Percentiles rank a stretch among this genome's conserved stretches.
Evolutionary conservation across 257 asterid species (phyloP).

Genomic region (Echites panduratus): DNA sequence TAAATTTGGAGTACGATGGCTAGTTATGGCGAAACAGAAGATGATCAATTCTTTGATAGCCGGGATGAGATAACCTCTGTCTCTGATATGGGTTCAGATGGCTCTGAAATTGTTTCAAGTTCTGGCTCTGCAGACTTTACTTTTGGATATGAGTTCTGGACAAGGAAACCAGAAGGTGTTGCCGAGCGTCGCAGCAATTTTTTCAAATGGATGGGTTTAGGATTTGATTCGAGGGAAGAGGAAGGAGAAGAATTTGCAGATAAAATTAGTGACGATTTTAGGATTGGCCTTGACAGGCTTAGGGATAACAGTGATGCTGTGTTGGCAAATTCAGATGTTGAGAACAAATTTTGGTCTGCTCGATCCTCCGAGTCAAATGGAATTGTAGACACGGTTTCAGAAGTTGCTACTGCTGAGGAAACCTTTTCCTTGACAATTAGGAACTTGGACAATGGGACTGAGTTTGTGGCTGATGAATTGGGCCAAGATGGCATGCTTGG

Average conservation of each 20-base stretch:
- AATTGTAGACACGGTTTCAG: conserved; percentile 20
- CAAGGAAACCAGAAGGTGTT: conserved; percentile 51
- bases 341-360: conserved; percentile 35
- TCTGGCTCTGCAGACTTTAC: conserved; percentile 32
- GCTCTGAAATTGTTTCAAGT: conserved; percentile 34
- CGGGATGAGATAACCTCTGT: conserved; percentile 41
- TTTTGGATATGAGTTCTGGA: conserved; percentile 69
- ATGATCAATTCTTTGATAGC: conserved; percentile 62
- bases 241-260: conserved; percentile 30
- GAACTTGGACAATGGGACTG: conserved; percentile 49
- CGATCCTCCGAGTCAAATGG: conserved; percentile 32
- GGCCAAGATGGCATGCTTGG: conserved; percentile 39
- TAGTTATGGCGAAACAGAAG: conserved; percentile 30
- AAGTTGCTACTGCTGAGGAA: conserved; percentile 28
- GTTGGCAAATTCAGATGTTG: conserved; percentile 41
- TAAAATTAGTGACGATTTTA: conserved; percentile 15
- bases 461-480: conserved; percentile 38
- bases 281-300: conserved; percentile 27
- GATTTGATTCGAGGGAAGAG: conserved; percentile 25
- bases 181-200: conserved; percentile 59
- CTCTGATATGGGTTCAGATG: conserved; percentile 48
- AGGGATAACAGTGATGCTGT: conserved; percentile 35
- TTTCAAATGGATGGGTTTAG: conserved; percentile 61
- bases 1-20: conserved; percentile 29
- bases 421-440: conserved; percentile 31